These are phyloP conservation scores for Parafenestella ontariensis DNA, from an alignment of 2,329 filamentous ascomycete genomes.

Conservation along the genomic window DNA sequence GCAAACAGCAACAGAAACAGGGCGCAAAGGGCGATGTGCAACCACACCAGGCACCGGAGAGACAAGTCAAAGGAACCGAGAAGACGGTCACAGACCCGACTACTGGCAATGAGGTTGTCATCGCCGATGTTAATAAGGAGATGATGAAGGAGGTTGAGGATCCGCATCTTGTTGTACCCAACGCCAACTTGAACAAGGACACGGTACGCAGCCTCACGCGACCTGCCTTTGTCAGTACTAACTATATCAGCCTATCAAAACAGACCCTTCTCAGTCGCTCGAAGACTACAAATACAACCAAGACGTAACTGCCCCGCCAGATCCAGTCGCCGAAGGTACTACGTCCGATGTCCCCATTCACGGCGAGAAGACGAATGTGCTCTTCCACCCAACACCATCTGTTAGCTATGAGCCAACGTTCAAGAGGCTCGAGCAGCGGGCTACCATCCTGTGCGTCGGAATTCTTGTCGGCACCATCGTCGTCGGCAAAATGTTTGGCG, in stretches of 20 bases:
- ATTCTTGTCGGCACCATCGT: constrained; percentile 78
- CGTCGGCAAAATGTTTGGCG: constrained; percentile 80
- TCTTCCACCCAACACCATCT: constrained; percentile 93
- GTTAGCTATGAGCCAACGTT: constrained; percentile 92
- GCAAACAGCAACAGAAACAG: constrained; percentile 56
- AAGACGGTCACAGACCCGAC: constrained; percentile 82
- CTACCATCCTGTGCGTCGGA: constrained; percentile 71
- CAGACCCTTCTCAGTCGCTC: constrained; percentile 72
- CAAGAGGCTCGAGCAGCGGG: constrained; percentile 74
- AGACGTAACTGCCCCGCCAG: constrained; percentile 89
- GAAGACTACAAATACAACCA: constrained; percentile 84
- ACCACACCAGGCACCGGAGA: constrained; percentile 57
- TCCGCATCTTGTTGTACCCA: constrained; percentile 81
- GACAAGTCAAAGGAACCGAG: constrained; percentile 55
- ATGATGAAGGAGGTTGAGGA: constrained; percentile 75
- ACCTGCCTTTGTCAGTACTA: constrained; percentile 3
- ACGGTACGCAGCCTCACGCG: constrained; percentile 56
- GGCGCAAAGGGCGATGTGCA: constrained; percentile 38
- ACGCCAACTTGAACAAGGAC: constrained; percentile 81
- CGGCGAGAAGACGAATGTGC: constrained; percentile 93
- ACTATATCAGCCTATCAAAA: constrained; percentile 64
- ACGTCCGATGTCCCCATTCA: constrained; percentile 95
- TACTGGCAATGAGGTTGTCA: constrained; percentile 83
- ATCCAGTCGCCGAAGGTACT: constrained; percentile 79
- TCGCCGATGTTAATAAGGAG: constrained; percentile 78